Evolutionary conservation across 148 eudicot genomes (phyloP), one percentile per base, ranked within the genome.

Genomic region (Fagopyrum tataricum): DNA sequence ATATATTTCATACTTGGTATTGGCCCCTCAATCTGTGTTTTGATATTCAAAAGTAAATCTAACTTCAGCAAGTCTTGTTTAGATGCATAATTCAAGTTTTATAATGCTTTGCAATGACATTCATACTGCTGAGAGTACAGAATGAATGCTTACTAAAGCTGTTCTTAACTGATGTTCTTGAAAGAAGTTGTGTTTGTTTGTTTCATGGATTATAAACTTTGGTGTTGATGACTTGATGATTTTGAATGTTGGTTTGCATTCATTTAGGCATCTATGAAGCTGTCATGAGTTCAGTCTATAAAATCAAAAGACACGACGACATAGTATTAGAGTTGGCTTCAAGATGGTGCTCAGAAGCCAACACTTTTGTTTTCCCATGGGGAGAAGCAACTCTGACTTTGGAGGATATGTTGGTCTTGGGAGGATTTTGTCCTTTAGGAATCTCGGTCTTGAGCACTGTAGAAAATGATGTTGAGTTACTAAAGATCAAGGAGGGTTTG

Each of bases 361-460:
- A 73, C 52, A 70, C 82, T 7, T 86, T 83, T 56, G 49, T 83
- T 2, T 84, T 86, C 64, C 79, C 84, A 8, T 86, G 82, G 85
- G 89, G 87, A 14, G 86, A 86, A 8, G 76, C 79, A 0, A 80
- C 84, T 17, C 6, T 86, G 8, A 73, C 85, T 0, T 73, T 86
- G 24, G 90, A 86, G 44, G 87, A 86, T 82, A 67, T 82, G 5
- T 24, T 71, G 14, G 69, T 84, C 46, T 72, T 86, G 14, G 85
- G 85, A 0, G 90, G 88, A 4, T 85, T 76, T 74, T 83, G 86
- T 72, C 85, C 76, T 70, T 58, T 80, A 9, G 90, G 88, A 8
- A 41, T 73, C 11, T 80, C 75, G 53, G 81, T 78, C 71, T 82
- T 42, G 1, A 67, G 58, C 70, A 48, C 21, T 51, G 26, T 9